Percentiles rank a stretch among this genome's conserved stretches.
Evolutionary conservation across 495 filamentous ascomycete species (phyloP).

Genomic region (Aspergillus nanangensis): DNA sequence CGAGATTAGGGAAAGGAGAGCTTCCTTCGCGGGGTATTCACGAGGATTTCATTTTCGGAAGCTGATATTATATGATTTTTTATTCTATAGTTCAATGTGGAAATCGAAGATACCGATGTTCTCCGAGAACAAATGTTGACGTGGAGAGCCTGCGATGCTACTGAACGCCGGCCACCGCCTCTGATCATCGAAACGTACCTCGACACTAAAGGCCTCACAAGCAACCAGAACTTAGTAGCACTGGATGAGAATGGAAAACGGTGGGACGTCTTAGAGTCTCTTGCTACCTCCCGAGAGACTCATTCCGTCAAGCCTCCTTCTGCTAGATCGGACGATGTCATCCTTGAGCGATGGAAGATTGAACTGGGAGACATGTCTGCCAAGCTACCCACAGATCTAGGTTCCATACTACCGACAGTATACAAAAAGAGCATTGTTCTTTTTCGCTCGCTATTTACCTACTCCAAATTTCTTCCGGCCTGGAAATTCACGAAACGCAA

Average conservation of each 20-base stretch:
- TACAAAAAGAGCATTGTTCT: constrained; percentile 96
- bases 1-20: too few species aligned
- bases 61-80: too few species aligned
- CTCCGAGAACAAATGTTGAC: constrained; percentile 72
- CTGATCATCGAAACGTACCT: constrained; percentile 88
- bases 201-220: constrained; percentile 73
- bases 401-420: constrained; percentile 70
- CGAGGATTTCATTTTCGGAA: too few species aligned
- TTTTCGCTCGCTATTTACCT: constrained; percentile 87
- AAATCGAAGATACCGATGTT: constrained; percentile 85
- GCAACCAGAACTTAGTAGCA: constrained; percentile 81
- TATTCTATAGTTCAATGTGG: constrained; percentile 75
- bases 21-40: not conserved
- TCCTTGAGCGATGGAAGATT: constrained; percentile 87
- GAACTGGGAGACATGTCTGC: constrained; percentile 63
- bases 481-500: constrained; percentile 80
- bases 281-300: constrained; percentile 54
- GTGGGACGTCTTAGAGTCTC: constrained; percentile 85
- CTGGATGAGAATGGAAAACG: constrained; percentile 84
- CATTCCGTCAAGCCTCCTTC: constrained; percentile 23
- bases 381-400: constrained; percentile 56
- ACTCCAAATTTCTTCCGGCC: constrained; percentile 76
- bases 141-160: constrained; percentile 74
- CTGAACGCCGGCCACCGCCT: constrained; percentile 74
- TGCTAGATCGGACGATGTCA: constrained; percentile 55